These are phyloP conservation scores for Leccinum imitatum DNA, from an alignment of 768 basidiomycete genomes.

Conservation along the genomic window DNA sequence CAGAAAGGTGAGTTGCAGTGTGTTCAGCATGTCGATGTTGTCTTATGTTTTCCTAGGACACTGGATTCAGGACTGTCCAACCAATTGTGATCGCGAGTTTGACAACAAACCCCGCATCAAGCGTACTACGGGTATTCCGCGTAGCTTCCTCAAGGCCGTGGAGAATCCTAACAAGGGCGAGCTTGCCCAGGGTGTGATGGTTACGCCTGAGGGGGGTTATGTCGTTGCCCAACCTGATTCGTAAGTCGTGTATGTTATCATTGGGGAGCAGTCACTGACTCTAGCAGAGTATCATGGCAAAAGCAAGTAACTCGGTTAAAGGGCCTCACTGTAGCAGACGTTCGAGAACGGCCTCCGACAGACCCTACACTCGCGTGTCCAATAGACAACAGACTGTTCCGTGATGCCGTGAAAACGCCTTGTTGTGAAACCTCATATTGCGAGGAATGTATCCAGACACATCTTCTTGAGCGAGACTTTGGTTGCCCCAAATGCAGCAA, in stretches of 20 bases:
- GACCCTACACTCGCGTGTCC: constrained; percentile 83
- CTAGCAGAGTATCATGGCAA: constrained; percentile 85
- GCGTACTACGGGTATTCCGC: constrained; percentile 96
- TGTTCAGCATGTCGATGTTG: not conserved
- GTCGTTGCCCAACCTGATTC: constrained; percentile 96
- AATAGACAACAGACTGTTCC: constrained; percentile 90
- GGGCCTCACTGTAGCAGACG: constrained; percentile 80
- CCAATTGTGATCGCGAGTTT: constrained; percentile 93
- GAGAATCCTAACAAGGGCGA: constrained; percentile 78
- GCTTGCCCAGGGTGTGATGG: constrained; percentile 88
- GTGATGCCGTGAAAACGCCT: constrained; percentile 93
- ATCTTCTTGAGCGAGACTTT: constrained; percentile 94
- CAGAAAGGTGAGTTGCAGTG: constrained; percentile 73
- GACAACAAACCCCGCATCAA: constrained; percentile 95
- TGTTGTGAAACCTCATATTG: constrained; percentile 91
- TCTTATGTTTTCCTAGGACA: constrained; percentile 60
- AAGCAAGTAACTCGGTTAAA: constrained; percentile 82
- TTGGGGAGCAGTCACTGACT: not conserved
- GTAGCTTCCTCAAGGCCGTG: constrained; percentile 95
- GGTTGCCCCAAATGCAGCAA: constrained; percentile 87
- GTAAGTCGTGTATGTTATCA: constrained; percentile 48
- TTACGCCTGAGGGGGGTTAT: constrained; percentile 97
- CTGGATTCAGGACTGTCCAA: constrained; percentile 99
- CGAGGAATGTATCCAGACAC: constrained; percentile 96
- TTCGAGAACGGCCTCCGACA: constrained; percentile 80